Evolutionary conservation across 2,329 filamentous ascomycete genomes (phyloP), one percentile per base, ranked within the genome.

Genomic region (Tolypocladium inflatum): DNA sequence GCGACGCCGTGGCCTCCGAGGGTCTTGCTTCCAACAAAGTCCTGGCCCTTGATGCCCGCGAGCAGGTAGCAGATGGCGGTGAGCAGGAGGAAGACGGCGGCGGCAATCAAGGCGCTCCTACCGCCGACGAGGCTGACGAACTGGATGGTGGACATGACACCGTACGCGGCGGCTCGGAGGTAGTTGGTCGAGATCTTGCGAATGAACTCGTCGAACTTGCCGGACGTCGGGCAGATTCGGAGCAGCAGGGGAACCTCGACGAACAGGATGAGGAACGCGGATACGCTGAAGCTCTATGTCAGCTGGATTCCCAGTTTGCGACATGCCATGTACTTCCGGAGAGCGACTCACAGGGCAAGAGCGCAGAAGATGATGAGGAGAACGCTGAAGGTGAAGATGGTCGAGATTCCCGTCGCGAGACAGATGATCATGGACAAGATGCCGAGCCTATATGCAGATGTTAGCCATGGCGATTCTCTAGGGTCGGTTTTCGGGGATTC

Each of bases 151-250:
- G 85, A 89, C 89, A 97, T 93, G 71, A 84, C 76, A 59, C 77
- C 75, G 76, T 99, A 99, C 70, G 96, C 88, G 59, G 79, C 88
- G 23, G 93, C 93, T 75, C 94, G 91, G 87, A 94, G 95, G 79
- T 92, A 97, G 80, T 97, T 97, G 60, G 92, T 96, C 63, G 91
- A 91, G 79, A 99, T 90, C 69, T 84, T 87, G 74, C 93, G 91
- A 74, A 99, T 93, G 71, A 91, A 87, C 64, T 77, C 79, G 73
- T 99, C 94, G 77, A 99, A 99, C 63, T 83, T 86, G 63, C 87
- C 75, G 17, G 93, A 97, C 7, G 94, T 99, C 59, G 94, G 94
- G 79, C 94, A 99, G 78, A 99, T 97, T 75, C 94, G 90, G 61
- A 99, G 87, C 59, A 99, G 89, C 60, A 97, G 87, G 35, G 94